A percentile compares a stretch with the other conserved stretches of the same genome.
phyloP scores from a whole-genome alignment of 345 rosid species.

The Cardamine resedifolia region DNA sequence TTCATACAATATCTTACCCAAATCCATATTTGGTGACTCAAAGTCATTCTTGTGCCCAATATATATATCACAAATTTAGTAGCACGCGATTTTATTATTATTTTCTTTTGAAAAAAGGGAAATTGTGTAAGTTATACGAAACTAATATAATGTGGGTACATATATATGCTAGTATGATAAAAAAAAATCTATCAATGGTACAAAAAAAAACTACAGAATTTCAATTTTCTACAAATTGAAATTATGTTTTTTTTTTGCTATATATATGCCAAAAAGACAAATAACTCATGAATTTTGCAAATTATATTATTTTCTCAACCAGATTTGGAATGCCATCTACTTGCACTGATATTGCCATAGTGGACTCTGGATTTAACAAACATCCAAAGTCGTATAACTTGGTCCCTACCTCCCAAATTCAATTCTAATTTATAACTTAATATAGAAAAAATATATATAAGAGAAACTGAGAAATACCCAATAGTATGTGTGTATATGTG shows the following conservation, averaged over 20 bases:
- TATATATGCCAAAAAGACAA: neutral
- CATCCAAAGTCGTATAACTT: slow-evolving; percentile 21
- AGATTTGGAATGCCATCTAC: slow-evolving; percentile 19
- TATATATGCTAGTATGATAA: neutral
- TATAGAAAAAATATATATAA: neutral
- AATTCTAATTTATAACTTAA: neutral
- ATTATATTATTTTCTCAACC: neutral
- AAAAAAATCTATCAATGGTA: neutral
- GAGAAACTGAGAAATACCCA: neutral
- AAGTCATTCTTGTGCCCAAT: neutral
- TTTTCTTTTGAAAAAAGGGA: neutral
- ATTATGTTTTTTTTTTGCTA: neutral
- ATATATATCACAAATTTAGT: neutral
- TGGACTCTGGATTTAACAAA: slow-evolving; percentile 16
- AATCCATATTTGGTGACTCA: neutral
- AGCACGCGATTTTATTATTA: neutral
- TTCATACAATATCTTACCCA: neutral
- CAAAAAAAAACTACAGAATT: neutral
- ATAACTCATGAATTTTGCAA: neutral
- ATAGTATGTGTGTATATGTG: neutral
- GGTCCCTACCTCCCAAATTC: slow-evolving; percentile 19
- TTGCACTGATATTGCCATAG: slow-evolving; percentile 13
- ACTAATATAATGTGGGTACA: neutral
- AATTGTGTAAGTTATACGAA: neutral
- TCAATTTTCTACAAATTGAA: neutral